phyloP scores from a whole-genome alignment of 495 filamentous ascomycete species.

The Trichoderma asperelloides region DNA sequence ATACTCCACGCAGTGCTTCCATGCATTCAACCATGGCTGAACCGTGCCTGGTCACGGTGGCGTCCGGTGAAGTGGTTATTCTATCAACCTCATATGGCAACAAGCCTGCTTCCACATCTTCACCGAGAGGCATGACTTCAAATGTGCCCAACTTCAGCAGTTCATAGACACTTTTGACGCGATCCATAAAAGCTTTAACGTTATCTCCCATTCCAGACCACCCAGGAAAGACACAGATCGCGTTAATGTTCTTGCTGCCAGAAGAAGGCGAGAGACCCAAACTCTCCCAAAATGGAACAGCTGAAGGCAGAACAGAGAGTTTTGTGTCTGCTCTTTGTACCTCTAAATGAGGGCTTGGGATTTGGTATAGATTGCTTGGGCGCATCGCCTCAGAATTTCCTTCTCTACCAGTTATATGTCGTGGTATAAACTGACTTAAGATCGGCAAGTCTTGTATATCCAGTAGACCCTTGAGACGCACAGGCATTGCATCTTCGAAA shows the following conservation, averaged over 20 bases:
- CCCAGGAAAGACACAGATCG: constrained; percentile 71
- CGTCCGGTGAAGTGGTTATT: constrained; percentile 22
- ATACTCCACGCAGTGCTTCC: constrained; percentile 25
- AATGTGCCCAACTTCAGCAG: constrained; percentile 70
- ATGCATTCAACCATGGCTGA: constrained; percentile 22
- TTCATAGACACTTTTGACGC: constrained; percentile 67
- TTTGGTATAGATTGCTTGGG: constrained; percentile 35
- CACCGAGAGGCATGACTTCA: constrained; percentile 42
- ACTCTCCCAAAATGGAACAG: constrained; percentile 83
- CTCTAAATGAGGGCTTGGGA: constrained; percentile 61
- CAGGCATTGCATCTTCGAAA: constrained; percentile 26
- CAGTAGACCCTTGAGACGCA: constrained; percentile 36
- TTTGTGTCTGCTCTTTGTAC: constrained; percentile 64
- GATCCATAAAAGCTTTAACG: constrained; percentile 60
- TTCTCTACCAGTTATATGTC: constrained; percentile 23
- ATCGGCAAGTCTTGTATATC: constrained; percentile 47
- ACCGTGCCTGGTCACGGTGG: constrained; percentile 18
- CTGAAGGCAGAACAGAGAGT: constrained; percentile 70
- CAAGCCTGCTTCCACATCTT: constrained; percentile 50
- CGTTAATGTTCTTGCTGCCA: constrained; percentile 69
- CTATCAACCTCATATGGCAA: constrained; percentile 41
- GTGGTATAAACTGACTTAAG: constrained; percentile 33
- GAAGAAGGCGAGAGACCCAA: constrained; percentile 71
- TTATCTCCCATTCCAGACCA: constrained; percentile 48
- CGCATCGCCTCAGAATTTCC: constrained; percentile 23